These are phyloP conservation scores for Pseudonitzschia delicatissima DNA, from an alignment of 108 stramenopile genomes.

Conservation along the genomic window DNA sequence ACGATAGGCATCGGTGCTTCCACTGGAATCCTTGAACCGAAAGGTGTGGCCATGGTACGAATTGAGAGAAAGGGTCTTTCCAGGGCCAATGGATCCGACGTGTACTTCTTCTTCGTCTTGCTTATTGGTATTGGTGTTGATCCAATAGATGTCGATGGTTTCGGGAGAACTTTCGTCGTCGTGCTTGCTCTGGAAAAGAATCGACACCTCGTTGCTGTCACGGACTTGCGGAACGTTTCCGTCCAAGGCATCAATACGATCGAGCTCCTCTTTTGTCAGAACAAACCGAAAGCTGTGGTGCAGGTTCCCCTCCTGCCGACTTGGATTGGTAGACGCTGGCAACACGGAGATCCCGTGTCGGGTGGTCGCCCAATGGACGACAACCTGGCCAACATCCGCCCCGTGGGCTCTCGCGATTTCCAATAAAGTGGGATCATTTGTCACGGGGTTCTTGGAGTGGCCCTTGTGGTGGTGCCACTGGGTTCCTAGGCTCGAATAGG, in stretches of 20 bases:
- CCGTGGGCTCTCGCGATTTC: conserved; percentile 27
- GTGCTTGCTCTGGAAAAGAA: conserved; percentile 11
- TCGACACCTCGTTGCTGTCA: conserved; percentile 23
- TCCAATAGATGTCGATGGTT: conserved; percentile 42
- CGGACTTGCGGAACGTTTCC: conserved; percentile 35
- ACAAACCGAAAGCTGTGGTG: conserved; percentile 36
- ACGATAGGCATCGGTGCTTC: background rate
- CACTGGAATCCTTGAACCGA: conserved; percentile 23
- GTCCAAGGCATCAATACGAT: conserved; percentile 39
- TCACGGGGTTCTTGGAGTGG: conserved; percentile 42
- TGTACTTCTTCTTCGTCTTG: conserved; percentile 35
- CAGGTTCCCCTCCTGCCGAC: conserved; percentile 41
- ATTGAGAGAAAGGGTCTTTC: conserved; percentile 31
- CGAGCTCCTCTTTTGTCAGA: conserved; percentile 40
- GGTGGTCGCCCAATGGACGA: conserved; percentile 54
- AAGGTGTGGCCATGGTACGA: conserved; percentile 59
- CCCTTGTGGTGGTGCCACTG: conserved; percentile 50
- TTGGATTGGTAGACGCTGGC: conserved; percentile 44
- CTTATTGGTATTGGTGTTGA: conserved; percentile 7
- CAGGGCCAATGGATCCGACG: conserved; percentile 37
- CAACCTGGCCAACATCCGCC: conserved; percentile 43
- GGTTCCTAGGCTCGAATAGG: conserved; percentile 48
- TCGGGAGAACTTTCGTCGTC: conserved; percentile 6
- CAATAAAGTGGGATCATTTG: conserved; percentile 31
- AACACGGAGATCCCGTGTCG: conserved; percentile 49